Conservation (phyloP, 2,329 filamentous ascomycete genomes). For the Tolypocladium sp. region DNA sequence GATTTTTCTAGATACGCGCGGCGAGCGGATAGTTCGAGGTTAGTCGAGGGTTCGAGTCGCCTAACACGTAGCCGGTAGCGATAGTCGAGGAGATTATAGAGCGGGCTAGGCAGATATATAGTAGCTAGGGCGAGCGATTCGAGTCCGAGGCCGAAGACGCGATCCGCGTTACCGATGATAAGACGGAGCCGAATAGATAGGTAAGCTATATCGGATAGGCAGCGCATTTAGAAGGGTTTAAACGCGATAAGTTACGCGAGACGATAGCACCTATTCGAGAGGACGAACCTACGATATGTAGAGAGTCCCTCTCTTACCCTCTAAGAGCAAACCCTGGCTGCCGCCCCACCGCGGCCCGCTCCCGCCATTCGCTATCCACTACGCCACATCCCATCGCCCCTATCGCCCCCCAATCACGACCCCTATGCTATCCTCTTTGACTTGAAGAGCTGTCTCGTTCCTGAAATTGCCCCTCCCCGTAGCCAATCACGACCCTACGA, state of each 20-base stretch:
- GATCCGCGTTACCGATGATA: background rate
- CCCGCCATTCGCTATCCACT: too few relatives aligned
- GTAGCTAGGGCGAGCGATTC: background rate
- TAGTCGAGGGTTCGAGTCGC: background rate
- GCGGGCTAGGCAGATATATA: background rate
- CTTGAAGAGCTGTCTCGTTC: too few relatives aligned
- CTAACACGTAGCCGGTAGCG: background rate
- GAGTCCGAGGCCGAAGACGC: background rate
- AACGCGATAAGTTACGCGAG: background rate
- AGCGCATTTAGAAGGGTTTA: constrained; percentile 1
- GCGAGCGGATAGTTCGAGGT: constrained; percentile 2
- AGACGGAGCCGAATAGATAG: constrained; percentile 1
- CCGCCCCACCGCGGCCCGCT: too few relatives aligned
- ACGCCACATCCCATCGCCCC: too few relatives aligned
- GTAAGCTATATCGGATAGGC: background rate
- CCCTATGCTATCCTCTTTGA: too few relatives aligned
- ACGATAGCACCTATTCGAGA: too few relatives aligned
- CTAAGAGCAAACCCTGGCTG: too few relatives aligned
- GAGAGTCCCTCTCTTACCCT: too few relatives aligned
- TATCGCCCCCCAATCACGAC: too few relatives aligned
- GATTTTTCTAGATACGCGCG: background rate
- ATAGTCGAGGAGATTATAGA: background rate
- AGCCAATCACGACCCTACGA: too few relatives aligned
- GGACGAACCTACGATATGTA: too few relatives aligned
- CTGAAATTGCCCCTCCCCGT: too few relatives aligned